Percentiles rank a stretch among this genome's conserved stretches.
phyloP scores from a whole-genome alignment of 1,284 basidiomycete species.

The Cystobasidium sp. region DNA sequence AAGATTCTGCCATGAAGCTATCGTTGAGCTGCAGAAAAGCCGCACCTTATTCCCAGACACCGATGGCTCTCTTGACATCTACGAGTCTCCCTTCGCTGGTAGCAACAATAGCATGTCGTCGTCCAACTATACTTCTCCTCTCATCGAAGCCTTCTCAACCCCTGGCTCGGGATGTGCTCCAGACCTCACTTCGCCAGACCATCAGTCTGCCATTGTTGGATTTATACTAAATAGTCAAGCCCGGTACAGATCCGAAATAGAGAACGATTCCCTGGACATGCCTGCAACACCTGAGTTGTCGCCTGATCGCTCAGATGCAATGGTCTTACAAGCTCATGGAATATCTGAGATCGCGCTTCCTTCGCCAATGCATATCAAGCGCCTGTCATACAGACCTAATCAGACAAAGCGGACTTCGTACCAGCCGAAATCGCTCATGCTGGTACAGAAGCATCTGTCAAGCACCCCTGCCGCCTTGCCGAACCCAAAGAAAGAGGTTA shows the following conservation, averaged over 20 bases:
- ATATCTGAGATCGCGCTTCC: background rate
- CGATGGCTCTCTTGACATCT: constrained; percentile 29
- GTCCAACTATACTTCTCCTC: background rate
- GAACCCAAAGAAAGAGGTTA: background rate
- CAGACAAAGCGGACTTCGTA: constrained; percentile 15
- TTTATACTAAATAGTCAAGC: constrained; percentile 35
- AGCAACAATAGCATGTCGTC: background rate
- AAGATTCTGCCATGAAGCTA: constrained; percentile 41
- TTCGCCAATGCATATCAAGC: background rate
- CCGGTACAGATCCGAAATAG: constrained; percentile 23
- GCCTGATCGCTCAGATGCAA: constrained; percentile 14
- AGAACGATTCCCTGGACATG: constrained; percentile 12
- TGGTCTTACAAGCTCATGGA: constrained; percentile 5
- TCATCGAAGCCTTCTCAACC: constrained; percentile 30
- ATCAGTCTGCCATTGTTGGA: constrained; percentile 26
- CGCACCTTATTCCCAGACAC: constrained; percentile 34
- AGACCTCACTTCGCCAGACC: constrained; percentile 28
- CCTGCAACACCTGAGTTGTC: constrained; percentile 36
- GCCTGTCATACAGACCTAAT: background rate
- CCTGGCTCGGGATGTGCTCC: constrained; percentile 30
- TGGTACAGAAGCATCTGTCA: constrained; percentile 41
- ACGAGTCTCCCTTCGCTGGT: constrained; percentile 11
- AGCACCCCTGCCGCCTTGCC: constrained; percentile 2
- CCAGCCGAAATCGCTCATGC: constrained; percentile 30
- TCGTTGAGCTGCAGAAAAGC: constrained; percentile 38